Evolutionary conservation across 495 filamentous ascomycete species (phyloP).

Genomic region (Niebla homalea): DNA sequence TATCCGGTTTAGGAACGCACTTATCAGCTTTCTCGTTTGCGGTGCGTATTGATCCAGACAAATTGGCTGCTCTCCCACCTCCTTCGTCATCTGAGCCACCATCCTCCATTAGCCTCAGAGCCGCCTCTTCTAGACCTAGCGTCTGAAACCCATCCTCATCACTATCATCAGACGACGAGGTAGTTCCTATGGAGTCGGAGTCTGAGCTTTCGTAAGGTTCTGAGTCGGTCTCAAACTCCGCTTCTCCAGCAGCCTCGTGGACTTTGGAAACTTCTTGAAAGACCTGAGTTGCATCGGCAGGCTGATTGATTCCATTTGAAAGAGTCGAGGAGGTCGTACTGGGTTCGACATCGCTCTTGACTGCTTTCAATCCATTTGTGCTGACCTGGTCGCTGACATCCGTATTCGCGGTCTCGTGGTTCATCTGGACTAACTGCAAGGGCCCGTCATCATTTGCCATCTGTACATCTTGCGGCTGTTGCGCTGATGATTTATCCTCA

Average conservation of each 20-base stretch:
- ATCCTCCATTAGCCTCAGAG: constrained; percentile 67
- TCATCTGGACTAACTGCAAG: too few relatives aligned
- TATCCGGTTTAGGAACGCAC: constrained; percentile 55
- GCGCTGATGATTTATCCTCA: too few relatives aligned
- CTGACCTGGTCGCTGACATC: too few relatives aligned
- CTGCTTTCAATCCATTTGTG: too few relatives aligned
- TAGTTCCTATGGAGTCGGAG: constrained; percentile 32
- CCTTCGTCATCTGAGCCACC: constrained; percentile 61
- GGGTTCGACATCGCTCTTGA: neutral
- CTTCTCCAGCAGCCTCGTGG: constrained; percentile 46
- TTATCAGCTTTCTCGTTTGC: constrained; percentile 62
- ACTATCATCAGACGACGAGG: constrained; percentile 47
- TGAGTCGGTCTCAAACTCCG: constrained; percentile 61
- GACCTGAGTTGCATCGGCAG: neutral
- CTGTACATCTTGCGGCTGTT: too few relatives aligned
- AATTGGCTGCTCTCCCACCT: constrained; percentile 29
- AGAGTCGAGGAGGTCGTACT: neutral
- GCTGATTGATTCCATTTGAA: neutral
- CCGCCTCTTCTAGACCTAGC: constrained; percentile 64
- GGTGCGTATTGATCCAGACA: constrained; percentile 42
- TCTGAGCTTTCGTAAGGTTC: constrained; percentile 38
- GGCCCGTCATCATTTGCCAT: too few relatives aligned
- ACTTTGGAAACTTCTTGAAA: constrained; percentile 20
- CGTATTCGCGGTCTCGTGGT: too few relatives aligned
- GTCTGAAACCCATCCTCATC: constrained; percentile 59